Conservation (phyloP, 768 basidiomycete species). For the Suillus fuscotomentosus region DNA sequence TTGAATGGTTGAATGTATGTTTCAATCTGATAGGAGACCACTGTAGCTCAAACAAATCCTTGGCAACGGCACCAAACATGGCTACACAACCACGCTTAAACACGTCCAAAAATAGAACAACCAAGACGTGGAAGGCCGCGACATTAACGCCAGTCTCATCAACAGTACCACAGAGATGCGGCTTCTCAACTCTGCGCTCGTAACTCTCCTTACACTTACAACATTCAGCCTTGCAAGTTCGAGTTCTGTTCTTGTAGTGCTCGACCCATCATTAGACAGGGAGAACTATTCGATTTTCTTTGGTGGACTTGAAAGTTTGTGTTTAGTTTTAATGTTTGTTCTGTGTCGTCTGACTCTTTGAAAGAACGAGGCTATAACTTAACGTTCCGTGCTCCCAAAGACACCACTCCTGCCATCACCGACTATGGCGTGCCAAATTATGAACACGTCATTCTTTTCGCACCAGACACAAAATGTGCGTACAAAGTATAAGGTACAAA, state of each 20-base stretch:
- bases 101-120: conserved; percentile 12
- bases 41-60: too few relatives aligned
- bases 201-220: conserved; percentile 29
- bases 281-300: conserved; percentile 83
- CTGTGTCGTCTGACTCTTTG: neutral
- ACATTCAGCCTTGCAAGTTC: conserved; percentile 50
- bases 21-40: too few relatives aligned
- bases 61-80: too few relatives aligned
- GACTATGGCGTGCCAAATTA: conserved; percentile 74
- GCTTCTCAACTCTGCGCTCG: conserved; percentile 23
- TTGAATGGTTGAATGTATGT: too few relatives aligned
- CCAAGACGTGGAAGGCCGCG: conserved; percentile 19
- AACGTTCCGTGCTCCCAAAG: conserved; percentile 84
- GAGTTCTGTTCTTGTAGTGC: conserved; percentile 82
- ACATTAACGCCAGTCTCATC: neutral
- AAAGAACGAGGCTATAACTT: conserved; percentile 82
- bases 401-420: conserved; percentile 60
- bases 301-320: conserved; percentile 67
- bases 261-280: conserved; percentile 69
- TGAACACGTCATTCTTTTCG: conserved; percentile 83
- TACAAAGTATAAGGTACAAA: neutral
- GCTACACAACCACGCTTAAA: conserved; percentile 19
- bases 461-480: conserved; percentile 82
- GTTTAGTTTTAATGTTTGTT: neutral
- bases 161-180: conserved; percentile 21